phyloP scores from a whole-genome alignment of 345 rosid genomes.

The Microcos paniculata region DNA sequence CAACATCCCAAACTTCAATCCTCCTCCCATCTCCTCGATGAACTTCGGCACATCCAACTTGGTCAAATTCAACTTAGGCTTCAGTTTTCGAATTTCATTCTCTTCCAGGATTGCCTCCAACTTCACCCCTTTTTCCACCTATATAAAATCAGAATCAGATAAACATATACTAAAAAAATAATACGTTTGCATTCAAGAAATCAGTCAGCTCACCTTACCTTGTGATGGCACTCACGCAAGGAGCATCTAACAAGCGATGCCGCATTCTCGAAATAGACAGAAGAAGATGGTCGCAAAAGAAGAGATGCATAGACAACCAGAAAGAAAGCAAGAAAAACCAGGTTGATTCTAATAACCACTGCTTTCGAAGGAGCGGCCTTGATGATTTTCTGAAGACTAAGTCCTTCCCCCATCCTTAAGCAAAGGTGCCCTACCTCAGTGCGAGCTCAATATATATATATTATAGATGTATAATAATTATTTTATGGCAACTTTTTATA shows the following conservation, averaged over 20 bases:
- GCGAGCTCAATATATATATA: constrained; percentile 17
- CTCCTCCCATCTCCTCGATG: constrained; percentile 45
- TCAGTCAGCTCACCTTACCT: constrained; percentile 80
- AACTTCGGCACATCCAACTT: constrained; percentile 66
- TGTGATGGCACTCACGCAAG: constrained; percentile 71
- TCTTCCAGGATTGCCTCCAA: constrained; percentile 60
- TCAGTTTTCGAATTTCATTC: constrained; percentile 10
- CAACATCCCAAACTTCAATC: constrained; percentile 72
- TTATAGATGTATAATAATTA: constrained; percentile 4
- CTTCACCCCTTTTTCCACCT: constrained; percentile 57
- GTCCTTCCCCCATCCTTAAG: constrained; percentile 40
- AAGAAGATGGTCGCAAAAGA: constrained; percentile 68
- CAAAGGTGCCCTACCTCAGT: constrained; percentile 13
- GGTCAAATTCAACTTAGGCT: constrained; percentile 29
- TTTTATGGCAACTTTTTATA: constrained; percentile 2
- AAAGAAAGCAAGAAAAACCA: constrained; percentile 63
- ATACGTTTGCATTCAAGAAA: not conserved
- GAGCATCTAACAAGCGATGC: constrained; percentile 76
- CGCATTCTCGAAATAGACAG: constrained; percentile 52
- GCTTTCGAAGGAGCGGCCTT: constrained; percentile 67
- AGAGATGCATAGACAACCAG: constrained; percentile 54
- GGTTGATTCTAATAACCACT: constrained; percentile 56
- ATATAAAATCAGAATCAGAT: constrained; percentile 7
- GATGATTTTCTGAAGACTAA: constrained; percentile 37
- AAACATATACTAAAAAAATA: not conserved